Evolutionary conservation across 441 rosid species (phyloP), one percentile per base, ranked within the genome.

Genomic region (Manihot esculenta): DNA sequence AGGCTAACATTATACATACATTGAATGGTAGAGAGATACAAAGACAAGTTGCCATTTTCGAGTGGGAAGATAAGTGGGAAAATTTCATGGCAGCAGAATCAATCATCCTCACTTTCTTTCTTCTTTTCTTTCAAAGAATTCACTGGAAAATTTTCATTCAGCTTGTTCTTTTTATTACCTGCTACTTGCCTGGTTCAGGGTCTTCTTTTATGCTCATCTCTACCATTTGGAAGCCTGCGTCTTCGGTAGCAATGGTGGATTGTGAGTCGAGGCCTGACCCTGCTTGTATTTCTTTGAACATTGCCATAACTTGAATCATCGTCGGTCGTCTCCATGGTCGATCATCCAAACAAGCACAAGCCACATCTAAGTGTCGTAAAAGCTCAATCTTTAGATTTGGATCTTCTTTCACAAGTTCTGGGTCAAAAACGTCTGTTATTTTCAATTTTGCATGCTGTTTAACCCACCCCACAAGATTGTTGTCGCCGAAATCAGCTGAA

Each of bases 401-500:
- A 42, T 92, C 96, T 72, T 92, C 95, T 69, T 85, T 90, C 85
- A 87, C 64, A 5, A 94, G 82, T 66, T 68, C 85, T 0, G 85
- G 94, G 79, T 94, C 99, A 1, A 94, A 90, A 7, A 94, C 95
- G 14, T 94, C 85, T 14, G 85, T 90, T 38, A 86, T 78, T 76
- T 73, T 86, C 69, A 88, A 71, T 66, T 90, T 94, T 0, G 95
- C 97, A 0, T 92, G 99, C 81, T 88, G 97, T 73, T 89, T 95
- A 56, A 90, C 98, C 98, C 99, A 95, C 68, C 99, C 99, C 0
- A 95, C 99, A 33, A 95, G 84, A 79, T 95, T 95, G 64, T 94
- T 93, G 80, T 95, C 99, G n/a, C 99, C 99, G 10, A 95, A 95
- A 81, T 93, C 99, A 1, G 89, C 89, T 14, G 97, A 88, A 81